Evolutionary conservation across 2,329 filamentous ascomycete species (phyloP), one percentile per base, ranked within the genome.

Genomic region (Fusarium sororula): DNA sequence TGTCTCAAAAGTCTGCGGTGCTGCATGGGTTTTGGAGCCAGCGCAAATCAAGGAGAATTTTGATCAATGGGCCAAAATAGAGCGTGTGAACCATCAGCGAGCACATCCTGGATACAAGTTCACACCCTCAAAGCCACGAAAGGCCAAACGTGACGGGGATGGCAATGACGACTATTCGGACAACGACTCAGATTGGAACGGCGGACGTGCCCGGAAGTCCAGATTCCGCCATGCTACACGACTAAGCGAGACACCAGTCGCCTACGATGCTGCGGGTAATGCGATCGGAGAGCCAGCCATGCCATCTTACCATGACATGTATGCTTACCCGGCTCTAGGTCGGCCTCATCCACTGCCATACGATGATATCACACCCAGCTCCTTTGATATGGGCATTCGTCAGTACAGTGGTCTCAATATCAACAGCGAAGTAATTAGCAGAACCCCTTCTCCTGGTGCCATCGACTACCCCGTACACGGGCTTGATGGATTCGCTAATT

Each of bases 81-180:
- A 98, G 83, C 90, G 95, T 50, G 88, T 91, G 75, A 97, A 97
- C 82, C 96, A 98, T 81, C 90, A 93, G 62, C 88, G 89, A 60
- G 95, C 96, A 6, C 94, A 97, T 76, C 96, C 96, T 0, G 90
- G 91, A 47, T 99, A 98, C 87, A 98, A 97, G 83, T 99, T 98
- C 84, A 93, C 93, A 5, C 96, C 96, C 4, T 92, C 92, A 77
- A 97, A 96, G 35, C 83, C 84, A 51, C 86, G 86, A 72, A 84
- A 83, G 71, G 48, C 70, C 39, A 82, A 75, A 53, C 80, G 85
- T 56, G 85, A 86, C 12, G 70, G 55, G n/a, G 66, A 71, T 26
- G 60, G 48, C 9, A 70, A 72, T 6, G 66, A 39, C 22, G 72
- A 74, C 37, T 59, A 66, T 54, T 74, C 72, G 6, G 77, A 76